Base-by-base conservation (phyloP, 805 yeast species). In the Yarrowia sp. region DNA sequence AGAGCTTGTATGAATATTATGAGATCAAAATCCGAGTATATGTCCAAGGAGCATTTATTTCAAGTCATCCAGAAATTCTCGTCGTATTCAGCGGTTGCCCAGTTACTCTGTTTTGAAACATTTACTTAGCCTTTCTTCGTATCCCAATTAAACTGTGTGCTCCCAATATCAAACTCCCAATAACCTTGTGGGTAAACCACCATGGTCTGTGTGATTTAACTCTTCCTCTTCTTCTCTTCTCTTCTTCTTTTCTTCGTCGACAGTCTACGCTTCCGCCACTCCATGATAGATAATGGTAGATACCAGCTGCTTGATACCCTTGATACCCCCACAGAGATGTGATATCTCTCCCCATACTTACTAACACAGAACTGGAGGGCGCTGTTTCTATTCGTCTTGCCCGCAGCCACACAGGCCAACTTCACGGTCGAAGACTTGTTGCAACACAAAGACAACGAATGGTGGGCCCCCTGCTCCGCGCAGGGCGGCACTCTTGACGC, bases 311-410 rank as follows among this genome's bases (percentile, higher is more conserved):
- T 26, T 59, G 65, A 59, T 59, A 45, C 52, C 65, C 52, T 35
- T 15, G 5, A 16, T 26, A 26, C 32, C 32, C 32, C 32, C 32
- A 26, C 32, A 26, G 56, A 38, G 45, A 19, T 14, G 45, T 12
- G 48, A 56, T 42, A 42, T 46, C 59, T 48, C 40, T 22, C 48
- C 22, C 22, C 35, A 40, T 8, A 7, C 48, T 40, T 42, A 43
- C 52, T 59, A 59, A 59, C 65, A 43, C 65, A 59, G 65, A 59
- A 45, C 65, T 59, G 65, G 65, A 42, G 65, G 52, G 41, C 42
- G 52, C 38, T 59, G 52, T 12, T 59, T 22, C 52, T 59, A 16
- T 42, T 59, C 42, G 52, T 45, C 35, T 16, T 59, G 41, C 65
- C 52, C 38, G 42, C 35, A 35, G 46, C 35, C 41, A 32, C 65